Conservation (phyloP, 345 rosid genomes). For the Jatropha curcas region DNA sequence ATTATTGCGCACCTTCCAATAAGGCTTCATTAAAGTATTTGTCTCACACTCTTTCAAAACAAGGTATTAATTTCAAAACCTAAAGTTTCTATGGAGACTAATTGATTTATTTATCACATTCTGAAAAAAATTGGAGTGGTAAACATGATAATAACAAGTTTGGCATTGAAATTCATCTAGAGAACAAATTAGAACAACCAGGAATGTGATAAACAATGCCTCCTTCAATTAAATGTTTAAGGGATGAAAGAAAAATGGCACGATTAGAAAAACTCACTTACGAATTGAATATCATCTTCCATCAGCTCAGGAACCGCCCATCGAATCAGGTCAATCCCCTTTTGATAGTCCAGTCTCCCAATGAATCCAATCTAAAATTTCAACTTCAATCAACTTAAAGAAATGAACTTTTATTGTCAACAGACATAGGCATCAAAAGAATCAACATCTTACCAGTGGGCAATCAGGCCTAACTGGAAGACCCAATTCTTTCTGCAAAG, state of each 20-base stretch:
- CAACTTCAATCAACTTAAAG: conserved; percentile 22
- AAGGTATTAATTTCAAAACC: conserved; percentile 4
- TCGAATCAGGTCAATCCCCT: conserved; percentile 85
- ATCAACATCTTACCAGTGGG: conserved; percentile 61
- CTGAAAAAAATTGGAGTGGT: neutral
- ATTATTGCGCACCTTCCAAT: neutral
- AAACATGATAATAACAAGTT: neutral
- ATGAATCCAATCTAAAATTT: conserved; percentile 79
- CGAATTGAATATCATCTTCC: conserved; percentile 88
- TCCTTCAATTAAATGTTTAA: neutral
- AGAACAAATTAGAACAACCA: neutral
- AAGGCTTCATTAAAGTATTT: neutral
- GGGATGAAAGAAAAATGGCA: neutral
- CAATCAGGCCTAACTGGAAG: conserved; percentile 83
- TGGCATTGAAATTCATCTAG: neutral
- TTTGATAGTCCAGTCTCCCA: conserved; percentile 94
- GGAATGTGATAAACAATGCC: neutral
- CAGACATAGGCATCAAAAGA: neutral
- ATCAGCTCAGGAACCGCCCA: conserved; percentile 69
- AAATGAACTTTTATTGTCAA: conserved; percentile 4
- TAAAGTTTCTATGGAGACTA: neutral
- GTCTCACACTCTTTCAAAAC: neutral
- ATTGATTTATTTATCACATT: neutral
- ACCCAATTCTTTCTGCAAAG: conserved; percentile 86
- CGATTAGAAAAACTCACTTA: conserved; percentile 52